A percentile compares a stretch with the other conserved stretches of the same genome.
Conservation (phyloP, 2,329 filamentous ascomycete species). For the Botrytis galanthina region DNA sequence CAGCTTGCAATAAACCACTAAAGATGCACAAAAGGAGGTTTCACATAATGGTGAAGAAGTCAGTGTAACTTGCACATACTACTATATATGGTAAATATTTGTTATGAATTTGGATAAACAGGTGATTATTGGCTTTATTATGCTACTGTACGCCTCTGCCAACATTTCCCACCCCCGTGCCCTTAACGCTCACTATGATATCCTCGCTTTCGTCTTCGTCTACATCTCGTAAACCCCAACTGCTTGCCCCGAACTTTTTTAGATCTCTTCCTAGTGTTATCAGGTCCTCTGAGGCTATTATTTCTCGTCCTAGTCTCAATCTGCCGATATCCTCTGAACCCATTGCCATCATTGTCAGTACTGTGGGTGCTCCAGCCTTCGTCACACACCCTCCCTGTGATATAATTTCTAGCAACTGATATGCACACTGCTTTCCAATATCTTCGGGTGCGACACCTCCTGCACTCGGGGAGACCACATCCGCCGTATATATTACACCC, state of each 20-base stretch:
- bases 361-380: slow-evolving; percentile 65
- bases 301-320: slow-evolving; percentile 74
- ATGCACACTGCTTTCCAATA: slow-evolving; percentile 82
- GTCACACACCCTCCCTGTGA: slow-evolving; percentile 79
- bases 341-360: slow-evolving; percentile 95
- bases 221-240: slow-evolving; percentile 83
- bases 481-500: slow-evolving; percentile 83
- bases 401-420: slow-evolving; percentile 82
- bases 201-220: slow-evolving; percentile 61
- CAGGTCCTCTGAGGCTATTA: slow-evolving; percentile 77
- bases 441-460: slow-evolving; percentile 88
- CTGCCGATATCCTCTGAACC: slow-evolving; percentile 93
- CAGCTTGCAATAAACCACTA: slow-evolving; percentile 24
- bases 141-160: slow-evolving; percentile 74
- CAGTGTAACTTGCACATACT: neutral
- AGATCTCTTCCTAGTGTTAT: slow-evolving; percentile 81
- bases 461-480: slow-evolving; percentile 69
- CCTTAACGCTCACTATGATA: slow-evolving; percentile 87
- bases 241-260: slow-evolving; percentile 82
- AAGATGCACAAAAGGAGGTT: slow-evolving; percentile 16
- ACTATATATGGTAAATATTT: neutral
- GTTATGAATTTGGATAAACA: neutral
- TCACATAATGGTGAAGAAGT: neutral
- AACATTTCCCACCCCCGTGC: slow-evolving; percentile 89
- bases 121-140: slow-evolving; percentile 37